These are phyloP conservation scores for Penicillium sp. DNA, from an alignment of 2,329 filamentous ascomycete genomes.

Conservation along the genomic window DNA sequence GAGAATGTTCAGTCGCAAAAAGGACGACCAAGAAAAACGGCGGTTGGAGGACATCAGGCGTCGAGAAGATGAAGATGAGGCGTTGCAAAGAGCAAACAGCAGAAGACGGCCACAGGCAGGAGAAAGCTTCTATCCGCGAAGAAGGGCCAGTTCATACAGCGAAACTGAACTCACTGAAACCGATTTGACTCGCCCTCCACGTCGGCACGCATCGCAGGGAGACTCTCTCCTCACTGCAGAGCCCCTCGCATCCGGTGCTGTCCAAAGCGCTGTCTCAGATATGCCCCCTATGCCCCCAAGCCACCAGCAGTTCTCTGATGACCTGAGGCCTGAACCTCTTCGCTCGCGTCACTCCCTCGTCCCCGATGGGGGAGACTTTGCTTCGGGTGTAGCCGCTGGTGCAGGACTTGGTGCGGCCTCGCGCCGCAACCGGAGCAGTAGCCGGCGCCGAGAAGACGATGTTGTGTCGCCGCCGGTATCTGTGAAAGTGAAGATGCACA, in stretches of 20 bases:
- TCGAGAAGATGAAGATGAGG: slow-evolving; percentile 54
- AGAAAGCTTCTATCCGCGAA: slow-evolving; percentile 54
- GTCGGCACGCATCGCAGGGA: slow-evolving; percentile 31
- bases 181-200: slow-evolving; percentile 30
- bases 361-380: slow-evolving; percentile 27
- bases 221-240: slow-evolving; percentile 36
- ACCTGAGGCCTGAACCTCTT: slow-evolving; percentile 24
- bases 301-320: slow-evolving; percentile 41
- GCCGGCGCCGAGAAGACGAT: slow-evolving; percentile 38
- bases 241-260: slow-evolving; percentile 31
- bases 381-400: slow-evolving; percentile 28
- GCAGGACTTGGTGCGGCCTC: slow-evolving; percentile 34
- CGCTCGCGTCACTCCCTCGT: slow-evolving; percentile 16
- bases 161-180: slow-evolving; percentile 41
- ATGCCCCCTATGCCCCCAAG: slow-evolving; percentile 43
- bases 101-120: slow-evolving; percentile 64
- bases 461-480: slow-evolving; percentile 60
- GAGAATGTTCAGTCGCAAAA: slow-evolving; percentile 60
- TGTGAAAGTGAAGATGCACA: slow-evolving; percentile 65
- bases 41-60: slow-evolving; percentile 56
- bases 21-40: slow-evolving; percentile 57
- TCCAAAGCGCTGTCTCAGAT: slow-evolving; percentile 32
- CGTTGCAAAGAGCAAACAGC: slow-evolving; percentile 53
- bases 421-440: slow-evolving; percentile 32
- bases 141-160: slow-evolving; percentile 34